These are phyloP conservation scores for Mycena vulgaris DNA, from an alignment of 768 basidiomycete genomes.

Conservation along the genomic window DNA sequence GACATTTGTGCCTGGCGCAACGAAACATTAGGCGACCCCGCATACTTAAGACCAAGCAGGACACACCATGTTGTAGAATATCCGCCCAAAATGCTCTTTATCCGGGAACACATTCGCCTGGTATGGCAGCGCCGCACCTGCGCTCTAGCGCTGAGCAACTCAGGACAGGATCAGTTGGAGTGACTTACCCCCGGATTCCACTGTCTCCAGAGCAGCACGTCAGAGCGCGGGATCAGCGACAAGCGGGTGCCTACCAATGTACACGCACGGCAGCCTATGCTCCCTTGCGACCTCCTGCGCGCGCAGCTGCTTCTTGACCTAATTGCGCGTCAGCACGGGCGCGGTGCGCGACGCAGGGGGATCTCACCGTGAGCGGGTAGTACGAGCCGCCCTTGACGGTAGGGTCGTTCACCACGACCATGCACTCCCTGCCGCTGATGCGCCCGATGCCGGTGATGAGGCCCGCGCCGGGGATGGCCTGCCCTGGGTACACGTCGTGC, in stretches of 20 bases:
- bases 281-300: constrained; percentile 96
- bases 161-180: background rate
- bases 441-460: constrained; percentile 90
- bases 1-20: constrained; percentile 89
- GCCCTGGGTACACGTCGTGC: constrained; percentile 85
- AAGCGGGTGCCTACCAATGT: constrained; percentile 75
- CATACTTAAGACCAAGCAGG: background rate
- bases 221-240: constrained; percentile 17
- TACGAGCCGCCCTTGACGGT: constrained; percentile 96
- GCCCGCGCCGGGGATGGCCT: constrained; percentile 89
- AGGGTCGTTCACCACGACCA: constrained; percentile 94
- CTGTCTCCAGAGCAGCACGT: constrained; percentile 55
- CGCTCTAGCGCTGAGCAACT: background rate
- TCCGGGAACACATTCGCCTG: constrained; percentile 97
- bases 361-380: constrained; percentile 83
- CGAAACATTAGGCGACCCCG: constrained; percentile 21
- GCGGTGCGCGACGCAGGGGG: background rate
- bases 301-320: constrained; percentile 96
- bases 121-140: constrained; percentile 92
- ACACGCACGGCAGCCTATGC: constrained; percentile 91
- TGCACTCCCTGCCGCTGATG: constrained; percentile 86
- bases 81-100: constrained; percentile 95
- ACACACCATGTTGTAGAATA: constrained; percentile 96
- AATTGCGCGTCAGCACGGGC: background rate
- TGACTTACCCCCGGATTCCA: constrained; percentile 84